Conservation (phyloP, 768 basidiomycete genomes). For the Rhodotorula taiwanensis region DNA sequence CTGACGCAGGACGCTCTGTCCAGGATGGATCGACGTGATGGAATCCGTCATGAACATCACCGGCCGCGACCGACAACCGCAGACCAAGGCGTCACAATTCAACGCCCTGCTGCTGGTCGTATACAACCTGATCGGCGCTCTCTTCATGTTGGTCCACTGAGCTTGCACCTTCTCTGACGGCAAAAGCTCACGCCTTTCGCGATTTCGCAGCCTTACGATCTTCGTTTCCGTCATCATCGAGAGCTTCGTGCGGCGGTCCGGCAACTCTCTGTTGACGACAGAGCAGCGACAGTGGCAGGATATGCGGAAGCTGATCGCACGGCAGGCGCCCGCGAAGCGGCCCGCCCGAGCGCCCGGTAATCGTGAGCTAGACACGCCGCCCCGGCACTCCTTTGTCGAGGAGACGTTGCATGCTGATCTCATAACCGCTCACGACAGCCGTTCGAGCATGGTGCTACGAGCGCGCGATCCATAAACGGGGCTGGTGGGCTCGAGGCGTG, state of each 20-base stretch:
- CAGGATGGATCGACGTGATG: slow-evolving; percentile 89
- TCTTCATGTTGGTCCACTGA: slow-evolving; percentile 66
- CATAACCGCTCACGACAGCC: neutral
- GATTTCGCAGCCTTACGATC: slow-evolving; percentile 28
- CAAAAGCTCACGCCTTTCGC: too few relatives aligned
- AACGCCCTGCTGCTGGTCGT: slow-evolving; percentile 87
- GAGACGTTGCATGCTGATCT: neutral
- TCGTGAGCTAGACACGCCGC: too few relatives aligned
- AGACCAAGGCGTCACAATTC: slow-evolving; percentile 62
- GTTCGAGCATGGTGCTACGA: slow-evolving; percentile 83
- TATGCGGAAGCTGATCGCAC: slow-evolving; percentile 74
- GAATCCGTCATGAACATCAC: slow-evolving; percentile 67
- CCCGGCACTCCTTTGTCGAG: slow-evolving; percentile 27
- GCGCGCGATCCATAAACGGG: slow-evolving; percentile 81
- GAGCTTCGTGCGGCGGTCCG: slow-evolving; percentile 80
- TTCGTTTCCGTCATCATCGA: slow-evolving; percentile 68
- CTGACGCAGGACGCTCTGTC: too few relatives aligned
- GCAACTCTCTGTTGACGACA: slow-evolving; percentile 73
- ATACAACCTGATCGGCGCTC: slow-evolving; percentile 88
- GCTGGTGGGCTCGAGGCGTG: slow-evolving; percentile 80
- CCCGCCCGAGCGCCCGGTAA: slow-evolving; percentile 57
- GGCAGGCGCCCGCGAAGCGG: slow-evolving; percentile 76
- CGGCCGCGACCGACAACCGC: slow-evolving; percentile 62
- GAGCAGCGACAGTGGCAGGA: slow-evolving; percentile 93
- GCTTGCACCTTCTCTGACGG: too few relatives aligned